Percentiles rank a stretch among this genome's conserved stretches.
These are phyloP conservation scores for Lentinula boryana DNA, from an alignment of 768 basidiomycete species.

Conservation along the genomic window DNA sequence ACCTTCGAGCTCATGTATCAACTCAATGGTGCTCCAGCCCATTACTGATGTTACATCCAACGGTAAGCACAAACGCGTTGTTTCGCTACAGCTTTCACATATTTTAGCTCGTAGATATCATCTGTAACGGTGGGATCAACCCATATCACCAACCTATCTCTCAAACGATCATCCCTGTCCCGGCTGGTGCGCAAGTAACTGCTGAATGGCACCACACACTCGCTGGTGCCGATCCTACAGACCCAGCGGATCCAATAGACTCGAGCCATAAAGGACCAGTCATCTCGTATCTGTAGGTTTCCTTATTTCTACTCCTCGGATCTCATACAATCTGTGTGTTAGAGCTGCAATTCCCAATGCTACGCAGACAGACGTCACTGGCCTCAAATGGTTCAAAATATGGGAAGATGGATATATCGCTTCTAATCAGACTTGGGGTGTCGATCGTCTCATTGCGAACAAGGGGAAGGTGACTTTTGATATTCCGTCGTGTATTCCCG, in stretches of 20 bases:
- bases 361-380: constrained; percentile 29
- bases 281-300: constrained; percentile 29
- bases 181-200: constrained; percentile 33
- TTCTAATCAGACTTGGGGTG: constrained; percentile 29
- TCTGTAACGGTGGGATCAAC: constrained; percentile 38
- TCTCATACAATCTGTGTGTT: neutral
- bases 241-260: constrained; percentile 34
- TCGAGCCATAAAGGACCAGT: constrained; percentile 31
- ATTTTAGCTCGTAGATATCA: constrained; percentile 18
- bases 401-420: constrained; percentile 25
- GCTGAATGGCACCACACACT: constrained; percentile 37
- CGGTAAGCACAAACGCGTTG: constrained; percentile 6
- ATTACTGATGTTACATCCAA: constrained; percentile 40
- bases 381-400: constrained; percentile 44
- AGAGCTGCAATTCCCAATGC: constrained; percentile 35
- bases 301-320: neutral
- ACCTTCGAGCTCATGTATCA: neutral
- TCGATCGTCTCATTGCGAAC: constrained; percentile 34
- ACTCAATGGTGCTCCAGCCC: constrained; percentile 18
- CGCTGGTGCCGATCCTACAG: constrained; percentile 25
- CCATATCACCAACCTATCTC: constrained; percentile 30
- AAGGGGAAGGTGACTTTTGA: constrained; percentile 37
- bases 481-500: constrained; percentile 32
- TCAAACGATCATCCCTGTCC: constrained; percentile 25
- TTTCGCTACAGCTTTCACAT: neutral